phyloP scores from a whole-genome alignment of 2,329 filamentous ascomycete genomes.

The Aspergillus fischeri region DNA sequence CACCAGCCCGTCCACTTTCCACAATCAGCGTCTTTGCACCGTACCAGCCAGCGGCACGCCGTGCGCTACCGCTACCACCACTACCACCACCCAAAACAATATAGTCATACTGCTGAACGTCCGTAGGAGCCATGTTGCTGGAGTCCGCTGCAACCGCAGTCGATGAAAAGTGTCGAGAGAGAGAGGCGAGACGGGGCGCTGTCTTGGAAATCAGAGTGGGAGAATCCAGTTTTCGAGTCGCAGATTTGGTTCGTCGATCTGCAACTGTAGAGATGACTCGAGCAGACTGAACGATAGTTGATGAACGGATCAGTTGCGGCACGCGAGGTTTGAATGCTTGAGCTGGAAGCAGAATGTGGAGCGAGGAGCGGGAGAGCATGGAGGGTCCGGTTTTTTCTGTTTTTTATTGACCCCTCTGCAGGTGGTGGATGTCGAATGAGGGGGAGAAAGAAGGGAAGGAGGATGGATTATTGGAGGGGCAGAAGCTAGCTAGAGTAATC shows the following conservation, averaged over 20 bases:
- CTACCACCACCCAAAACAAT: slow-evolving; percentile 54
- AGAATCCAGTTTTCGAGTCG: slow-evolving; percentile 22
- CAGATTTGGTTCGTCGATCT: background rate
- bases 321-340: slow-evolving; percentile 16
- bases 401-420: background rate
- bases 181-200: slow-evolving; percentile 33
- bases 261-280: slow-evolving; percentile 10
- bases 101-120: slow-evolving; percentile 49
- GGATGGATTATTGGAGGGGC: background rate
- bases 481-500: background rate
- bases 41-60: slow-evolving; percentile 51
- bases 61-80: slow-evolving; percentile 48
- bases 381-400: background rate
- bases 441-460: slow-evolving; percentile 1
- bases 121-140: slow-evolving; percentile 43
- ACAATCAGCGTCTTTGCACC: slow-evolving; percentile 49
- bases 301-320: slow-evolving; percentile 1
- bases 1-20: slow-evolving; percentile 46
- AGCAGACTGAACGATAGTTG: slow-evolving; percentile 3
- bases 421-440: background rate
- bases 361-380: slow-evolving; percentile 20
- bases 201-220: slow-evolving; percentile 10
- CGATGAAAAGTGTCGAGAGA: slow-evolving; percentile 41
- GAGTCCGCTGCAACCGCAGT: slow-evolving; percentile 21
- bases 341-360: slow-evolving; percentile 10